Conservation (phyloP, 495 filamentous ascomycete genomes). For the Penicillium salamii region DNA sequence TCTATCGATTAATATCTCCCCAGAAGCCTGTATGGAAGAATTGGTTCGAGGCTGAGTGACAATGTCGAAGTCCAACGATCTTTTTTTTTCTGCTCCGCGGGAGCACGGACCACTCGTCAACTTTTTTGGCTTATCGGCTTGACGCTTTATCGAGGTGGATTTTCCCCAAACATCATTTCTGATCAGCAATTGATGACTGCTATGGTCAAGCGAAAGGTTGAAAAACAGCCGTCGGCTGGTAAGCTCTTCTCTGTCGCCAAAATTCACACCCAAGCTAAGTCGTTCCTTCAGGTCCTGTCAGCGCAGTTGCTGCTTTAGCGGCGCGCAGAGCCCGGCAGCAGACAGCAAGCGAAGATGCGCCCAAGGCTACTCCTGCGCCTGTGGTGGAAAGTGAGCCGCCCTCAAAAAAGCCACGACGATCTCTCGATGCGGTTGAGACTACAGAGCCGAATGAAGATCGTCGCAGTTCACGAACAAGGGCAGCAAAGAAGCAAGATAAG, state of each 20-base stretch:
- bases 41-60: constrained; percentile 12
- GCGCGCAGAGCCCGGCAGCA: constrained; percentile 49
- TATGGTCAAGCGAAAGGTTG: constrained; percentile 43
- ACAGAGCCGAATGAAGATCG: constrained; percentile 10
- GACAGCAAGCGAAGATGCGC: constrained; percentile 17
- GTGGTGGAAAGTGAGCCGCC: constrained; percentile 31
- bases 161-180: constrained; percentile 1
- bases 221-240: constrained; percentile 41
- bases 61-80: constrained; percentile 18
- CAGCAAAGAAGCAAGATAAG: constrained; percentile 23
- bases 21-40: neutral
- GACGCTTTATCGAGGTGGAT: constrained; percentile 19
- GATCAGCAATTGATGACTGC: constrained; percentile 8
- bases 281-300: constrained; percentile 34
- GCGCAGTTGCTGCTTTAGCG: constrained; percentile 45
- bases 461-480: constrained; percentile 18
- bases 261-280: neutral
- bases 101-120: constrained; percentile 43
- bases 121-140: constrained; percentile 35
- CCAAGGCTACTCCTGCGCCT: constrained; percentile 15
- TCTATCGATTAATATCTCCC: neutral
- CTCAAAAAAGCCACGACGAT: constrained; percentile 34
- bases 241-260: neutral
- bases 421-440: constrained; percentile 19
- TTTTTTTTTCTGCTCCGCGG: constrained; percentile 47